Conservation (phyloP, 1,284 basidiomycete species). For the Cerioporus squamosus region DNA sequence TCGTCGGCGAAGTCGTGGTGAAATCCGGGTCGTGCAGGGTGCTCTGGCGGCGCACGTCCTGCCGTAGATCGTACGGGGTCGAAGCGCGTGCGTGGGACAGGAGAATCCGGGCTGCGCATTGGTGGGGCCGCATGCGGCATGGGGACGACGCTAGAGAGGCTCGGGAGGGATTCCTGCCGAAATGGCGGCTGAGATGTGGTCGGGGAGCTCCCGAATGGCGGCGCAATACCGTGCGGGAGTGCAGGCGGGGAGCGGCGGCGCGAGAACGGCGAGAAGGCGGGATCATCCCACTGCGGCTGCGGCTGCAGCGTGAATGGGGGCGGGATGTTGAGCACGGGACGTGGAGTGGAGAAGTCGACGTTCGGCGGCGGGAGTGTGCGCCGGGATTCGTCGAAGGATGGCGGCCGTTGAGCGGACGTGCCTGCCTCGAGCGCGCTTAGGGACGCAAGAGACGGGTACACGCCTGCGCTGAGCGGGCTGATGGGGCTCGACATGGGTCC, state of each 20-base stretch:
- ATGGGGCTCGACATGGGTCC: conserved; percentile 14
- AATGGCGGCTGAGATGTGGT: conserved; percentile 16
- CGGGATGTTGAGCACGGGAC: conserved; percentile 50
- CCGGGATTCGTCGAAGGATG: conserved; percentile 13
- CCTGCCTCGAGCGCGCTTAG: conserved; percentile 20
- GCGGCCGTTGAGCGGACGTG: conserved; percentile 6
- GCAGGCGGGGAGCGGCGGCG: conserved; percentile 25
- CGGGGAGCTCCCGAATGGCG: conserved; percentile 12
- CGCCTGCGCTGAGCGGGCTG: conserved; percentile 9
- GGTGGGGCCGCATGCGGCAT: conserved; percentile 11
- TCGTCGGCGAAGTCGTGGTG: conserved; percentile 22
- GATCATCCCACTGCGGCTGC: conserved; percentile 60
- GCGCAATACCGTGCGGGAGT: conserved; percentile 8
- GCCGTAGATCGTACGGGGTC: conserved; percentile 25
- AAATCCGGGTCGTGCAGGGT: conserved; percentile 23
- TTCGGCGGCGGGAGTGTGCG: conserved; percentile 23
- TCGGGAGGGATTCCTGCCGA: conserved; percentile 17
- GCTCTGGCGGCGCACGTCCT: conserved; percentile 18
- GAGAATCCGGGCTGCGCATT: conserved; percentile 16
- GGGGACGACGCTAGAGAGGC: conserved; percentile 18
- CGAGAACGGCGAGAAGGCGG: conserved; percentile 35
- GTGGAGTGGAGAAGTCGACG: conserved; percentile 46
- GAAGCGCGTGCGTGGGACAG: conserved; percentile 16
- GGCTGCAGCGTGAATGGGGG: conserved; percentile 72
- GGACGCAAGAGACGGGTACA: conserved; percentile 24